These are phyloP conservation scores for Rhizophagus clarus DNA, from an alignment of 192 early-diverging fungal genomes.

Conservation along the genomic window DNA sequence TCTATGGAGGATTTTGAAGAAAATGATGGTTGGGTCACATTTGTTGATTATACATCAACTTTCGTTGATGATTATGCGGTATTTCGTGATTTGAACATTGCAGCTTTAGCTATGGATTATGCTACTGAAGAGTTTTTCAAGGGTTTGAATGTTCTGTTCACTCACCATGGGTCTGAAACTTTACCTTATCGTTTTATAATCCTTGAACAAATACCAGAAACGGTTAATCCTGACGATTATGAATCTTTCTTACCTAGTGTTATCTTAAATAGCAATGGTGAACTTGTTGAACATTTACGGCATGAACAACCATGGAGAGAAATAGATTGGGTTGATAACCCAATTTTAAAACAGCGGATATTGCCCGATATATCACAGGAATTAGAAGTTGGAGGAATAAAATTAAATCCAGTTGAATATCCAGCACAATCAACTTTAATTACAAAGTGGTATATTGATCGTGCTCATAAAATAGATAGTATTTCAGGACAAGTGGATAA, in stretches of 20 bases:
- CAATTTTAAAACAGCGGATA: slow-evolving; percentile 44
- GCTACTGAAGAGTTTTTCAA: slow-evolving; percentile 58
- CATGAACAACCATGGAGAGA: slow-evolving; percentile 59
- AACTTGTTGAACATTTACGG: slow-evolving; percentile 42
- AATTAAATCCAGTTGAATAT: slow-evolving; percentile 46
- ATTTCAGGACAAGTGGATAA: slow-evolving; percentile 53
- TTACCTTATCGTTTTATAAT: slow-evolving; percentile 65
- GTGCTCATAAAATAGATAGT: slow-evolving; percentile 57
- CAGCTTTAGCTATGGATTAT: slow-evolving; percentile 55
- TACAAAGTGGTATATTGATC: slow-evolving; percentile 61
- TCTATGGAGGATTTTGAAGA: neutral
- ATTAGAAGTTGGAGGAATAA: slow-evolving; percentile 40
- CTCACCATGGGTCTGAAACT: slow-evolving; percentile 58
- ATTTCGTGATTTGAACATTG: slow-evolving; percentile 68
- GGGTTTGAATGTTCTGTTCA: slow-evolving; percentile 63
- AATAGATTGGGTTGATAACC: slow-evolving; percentile 60
- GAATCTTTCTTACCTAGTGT: slow-evolving; percentile 42
- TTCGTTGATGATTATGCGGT: slow-evolving; percentile 52
- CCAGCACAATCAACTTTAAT: slow-evolving; percentile 49
- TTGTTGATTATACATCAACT: slow-evolving; percentile 22
- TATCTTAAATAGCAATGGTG: slow-evolving; percentile 17
- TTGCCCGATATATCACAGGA: slow-evolving; percentile 39
- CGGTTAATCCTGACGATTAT: slow-evolving; percentile 49
- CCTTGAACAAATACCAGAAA: slow-evolving; percentile 61
- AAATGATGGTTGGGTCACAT: neutral